Conservation (phyloP, 257 asterid genomes). For the Salvia hispanica region DNA sequence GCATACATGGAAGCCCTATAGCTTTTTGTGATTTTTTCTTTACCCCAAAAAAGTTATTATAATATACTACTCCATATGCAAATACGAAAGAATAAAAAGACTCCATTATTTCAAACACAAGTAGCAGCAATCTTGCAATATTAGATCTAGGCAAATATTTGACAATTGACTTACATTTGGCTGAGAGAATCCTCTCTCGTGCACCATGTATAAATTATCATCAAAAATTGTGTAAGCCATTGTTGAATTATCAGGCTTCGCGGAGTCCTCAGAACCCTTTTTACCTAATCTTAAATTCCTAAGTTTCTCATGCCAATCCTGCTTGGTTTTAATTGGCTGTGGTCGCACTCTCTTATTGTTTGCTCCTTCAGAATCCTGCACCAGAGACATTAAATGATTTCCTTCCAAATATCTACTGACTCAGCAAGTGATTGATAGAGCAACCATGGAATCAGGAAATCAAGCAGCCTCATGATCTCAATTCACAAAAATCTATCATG, state of each 20-base stretch:
- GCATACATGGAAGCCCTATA: slow-evolving; percentile 11
- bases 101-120: slow-evolving; percentile 21
- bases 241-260: slow-evolving; percentile 59
- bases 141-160: neutral
- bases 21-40: slow-evolving; percentile 11
- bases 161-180: slow-evolving; percentile 49
- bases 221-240: slow-evolving; percentile 90
- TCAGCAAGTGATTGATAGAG: slow-evolving; percentile 16
- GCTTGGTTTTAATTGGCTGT: slow-evolving; percentile 71
- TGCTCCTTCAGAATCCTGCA: slow-evolving; percentile 53
- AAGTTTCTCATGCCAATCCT: slow-evolving; percentile 85
- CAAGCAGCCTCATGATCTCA: neutral
- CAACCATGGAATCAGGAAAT: slow-evolving; percentile 20
- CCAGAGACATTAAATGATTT: slow-evolving; percentile 28
- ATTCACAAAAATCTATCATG: neutral
- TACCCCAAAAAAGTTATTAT: neutral
- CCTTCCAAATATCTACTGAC: slow-evolving; percentile 17
- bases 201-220: slow-evolving; percentile 72
- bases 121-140: slow-evolving; percentile 2
- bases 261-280: slow-evolving; percentile 51
- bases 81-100: slow-evolving; percentile 17
- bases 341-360: slow-evolving; percentile 59
- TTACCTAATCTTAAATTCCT: slow-evolving; percentile 72
- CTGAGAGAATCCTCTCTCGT: slow-evolving; percentile 57
- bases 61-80: neutral